Evolutionary conservation across 106 monocot species (phyloP), one percentile per base, ranked within the genome.

Genomic region (Dioscorea dumetorum): DNA sequence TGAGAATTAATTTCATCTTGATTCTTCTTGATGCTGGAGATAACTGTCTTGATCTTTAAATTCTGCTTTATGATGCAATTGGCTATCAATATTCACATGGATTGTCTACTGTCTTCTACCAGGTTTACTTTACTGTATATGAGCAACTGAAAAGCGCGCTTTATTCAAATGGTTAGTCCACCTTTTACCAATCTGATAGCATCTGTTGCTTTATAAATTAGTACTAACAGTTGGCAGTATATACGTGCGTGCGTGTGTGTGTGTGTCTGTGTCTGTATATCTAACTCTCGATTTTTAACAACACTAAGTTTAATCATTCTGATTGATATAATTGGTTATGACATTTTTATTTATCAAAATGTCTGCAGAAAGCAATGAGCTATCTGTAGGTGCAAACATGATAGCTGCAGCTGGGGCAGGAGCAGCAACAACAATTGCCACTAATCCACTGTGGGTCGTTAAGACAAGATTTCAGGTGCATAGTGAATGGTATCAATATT

Each of bases 371-470:
- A 78, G 71, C 67, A 72, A 33, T 49, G 62, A 71, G 58, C 79
- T 88, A 32, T 81, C 81, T 52, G 58, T 85, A 66, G 79, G 81
- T 69, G 73, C 79, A 15, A 85, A 82, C 66, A 74, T 88, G 78
- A 67, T 81, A 34, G 88, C 88, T 70, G 88, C 88, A 58, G 76
- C 88, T 77, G 79, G 78, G 70, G 88, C 88, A 59, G 88, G 88
- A 76, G 88, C 76, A 67, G 81, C 84, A 61, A 88, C 88, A 18
- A 82, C 84, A 18, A 79, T 88, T 72, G 81, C 62, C 18, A 88
- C 84, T 32, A 85, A 85, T 75, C 88, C 88, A 62, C 84, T 88
- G 33, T 88, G 88, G 88, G 88, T 88, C 54, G 88, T 88, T 49
- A 88, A 88, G 74, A 88, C 88, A 52, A 79, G 88, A 85, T 77